Conservation (phyloP, 331 rosid genomes). For the Spiraea crenata region DNA sequence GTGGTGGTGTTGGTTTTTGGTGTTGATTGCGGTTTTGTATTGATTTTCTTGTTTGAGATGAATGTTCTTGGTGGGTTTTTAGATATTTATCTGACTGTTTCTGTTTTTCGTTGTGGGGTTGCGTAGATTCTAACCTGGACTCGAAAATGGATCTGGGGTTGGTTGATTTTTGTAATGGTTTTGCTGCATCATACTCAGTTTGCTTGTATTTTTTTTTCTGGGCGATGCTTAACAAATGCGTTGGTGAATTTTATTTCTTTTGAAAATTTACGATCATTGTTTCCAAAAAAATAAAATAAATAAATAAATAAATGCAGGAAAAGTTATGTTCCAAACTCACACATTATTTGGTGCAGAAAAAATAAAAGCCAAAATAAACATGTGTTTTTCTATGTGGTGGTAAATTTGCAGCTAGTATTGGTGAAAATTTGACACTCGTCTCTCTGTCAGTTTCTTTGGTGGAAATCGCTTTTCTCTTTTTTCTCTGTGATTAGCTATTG, state of each 20-base stretch:
- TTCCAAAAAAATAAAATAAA: neutral
- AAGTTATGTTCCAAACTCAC: neutral
- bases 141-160: slow-evolving; percentile 57
- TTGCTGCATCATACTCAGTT: slow-evolving; percentile 19
- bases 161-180: slow-evolving; percentile 24
- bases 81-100: slow-evolving; percentile 40
- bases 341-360: too few relatives aligned
- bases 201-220: neutral
- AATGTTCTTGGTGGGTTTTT: slow-evolving; percentile 46
- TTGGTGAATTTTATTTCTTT: slow-evolving; percentile 5
- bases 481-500: neutral
- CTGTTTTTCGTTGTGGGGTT: slow-evolving; percentile 30
- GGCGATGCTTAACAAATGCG: slow-evolving; percentile 2
- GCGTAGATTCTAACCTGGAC: slow-evolving; percentile 30
- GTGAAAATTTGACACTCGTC: slow-evolving; percentile 3
- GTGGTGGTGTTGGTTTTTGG: slow-evolving; percentile 24
- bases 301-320: slow-evolving; percentile 1
- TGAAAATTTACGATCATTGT: neutral
- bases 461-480: slow-evolving; percentile 1
- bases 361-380: too few relatives aligned
- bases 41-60: slow-evolving; percentile 27
- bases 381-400: neutral
- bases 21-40: slow-evolving; percentile 28
- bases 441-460: neutral
- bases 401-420: neutral